Percentiles rank a stretch among this genome's conserved stretches.
These are phyloP conservation scores for Grigorovia humatica DNA, from an alignment of 805 yeast genomes.

Conservation along the genomic window DNA sequence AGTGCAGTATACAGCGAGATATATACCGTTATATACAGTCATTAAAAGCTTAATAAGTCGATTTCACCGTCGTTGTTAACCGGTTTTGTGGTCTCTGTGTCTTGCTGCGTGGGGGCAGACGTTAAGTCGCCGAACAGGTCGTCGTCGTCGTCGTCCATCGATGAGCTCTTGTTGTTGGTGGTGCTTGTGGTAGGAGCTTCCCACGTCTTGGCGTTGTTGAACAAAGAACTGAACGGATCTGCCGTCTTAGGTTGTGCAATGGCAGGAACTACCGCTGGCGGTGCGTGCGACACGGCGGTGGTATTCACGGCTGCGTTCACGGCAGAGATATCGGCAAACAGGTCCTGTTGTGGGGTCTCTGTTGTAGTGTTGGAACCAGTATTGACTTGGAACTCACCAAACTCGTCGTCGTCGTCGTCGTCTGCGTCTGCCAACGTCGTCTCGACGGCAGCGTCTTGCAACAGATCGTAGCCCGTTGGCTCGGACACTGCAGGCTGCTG, in stretches of 20 bases:
- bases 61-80: conserved; percentile 16
- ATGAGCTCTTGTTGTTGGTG: conserved; percentile 1
- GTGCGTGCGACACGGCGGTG: not conserved
- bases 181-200: conserved; percentile 1
- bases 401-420: conserved; percentile 61
- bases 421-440: no score
- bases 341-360: not conserved
- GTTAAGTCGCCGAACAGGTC: conserved; percentile 29
- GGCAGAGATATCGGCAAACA: conserved; percentile 7
- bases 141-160: conserved; percentile 8
- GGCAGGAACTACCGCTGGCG: conserved; percentile 20
- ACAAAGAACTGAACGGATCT: conserved; percentile 67
- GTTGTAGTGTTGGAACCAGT: conserved; percentile 31
- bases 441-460: not conserved
- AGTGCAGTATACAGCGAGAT: not conserved
- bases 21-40: conserved; percentile 1
- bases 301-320: not conserved
- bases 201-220: conserved; percentile 47
- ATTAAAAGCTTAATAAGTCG: conserved; percentile 25
- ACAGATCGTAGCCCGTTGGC: not conserved
- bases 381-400: conserved; percentile 71
- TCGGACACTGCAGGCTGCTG: conserved; percentile 5
- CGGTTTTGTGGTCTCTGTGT: not conserved
- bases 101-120: conserved; percentile 6
- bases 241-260: conserved; percentile 34